Conservation (phyloP, 257 asterid species). For the Catharanthus roseus region DNA sequence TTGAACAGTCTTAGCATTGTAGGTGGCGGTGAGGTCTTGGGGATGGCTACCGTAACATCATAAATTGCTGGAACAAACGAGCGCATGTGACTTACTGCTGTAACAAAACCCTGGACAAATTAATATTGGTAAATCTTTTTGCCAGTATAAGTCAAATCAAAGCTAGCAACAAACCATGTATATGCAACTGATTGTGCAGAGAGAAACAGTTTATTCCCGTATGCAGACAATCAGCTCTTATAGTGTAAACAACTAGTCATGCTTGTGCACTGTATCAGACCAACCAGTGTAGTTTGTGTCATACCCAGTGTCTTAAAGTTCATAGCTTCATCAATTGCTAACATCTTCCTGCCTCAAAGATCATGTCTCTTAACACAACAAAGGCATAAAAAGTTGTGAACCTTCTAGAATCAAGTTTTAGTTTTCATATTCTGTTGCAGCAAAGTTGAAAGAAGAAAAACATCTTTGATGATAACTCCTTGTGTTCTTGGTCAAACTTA, state of each 20-base stretch:
- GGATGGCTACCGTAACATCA: slow-evolving; percentile 82
- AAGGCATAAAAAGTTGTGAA: too few species aligned
- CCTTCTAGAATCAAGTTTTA: too few species aligned
- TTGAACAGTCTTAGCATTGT: slow-evolving; percentile 85
- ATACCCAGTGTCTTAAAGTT: too few species aligned
- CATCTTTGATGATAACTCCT: too few species aligned
- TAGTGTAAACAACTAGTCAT: neutral
- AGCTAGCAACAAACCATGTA: neutral
- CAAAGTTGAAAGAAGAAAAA: too few species aligned
- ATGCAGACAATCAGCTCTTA: slow-evolving; percentile 3
- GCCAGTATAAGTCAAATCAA: slow-evolving; percentile 1
- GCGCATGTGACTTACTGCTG: slow-evolving; percentile 83
- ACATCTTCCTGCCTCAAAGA: too few species aligned
- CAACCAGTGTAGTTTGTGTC: neutral
- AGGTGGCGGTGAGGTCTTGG: slow-evolving; percentile 74
- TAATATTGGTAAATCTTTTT: slow-evolving; percentile 8
- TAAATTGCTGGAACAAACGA: slow-evolving; percentile 93
- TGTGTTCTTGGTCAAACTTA: too few species aligned
- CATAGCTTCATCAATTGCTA: too few species aligned
- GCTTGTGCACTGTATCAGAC: neutral
- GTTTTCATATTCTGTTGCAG: too few species aligned
- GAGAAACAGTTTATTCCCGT: neutral
- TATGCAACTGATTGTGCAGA: neutral
- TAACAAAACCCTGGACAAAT: slow-evolving; percentile 78
- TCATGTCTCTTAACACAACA: too few species aligned